Base-by-base conservation (phyloP, 805 yeast species). In the Cyberlindnera saturnus region DNA sequence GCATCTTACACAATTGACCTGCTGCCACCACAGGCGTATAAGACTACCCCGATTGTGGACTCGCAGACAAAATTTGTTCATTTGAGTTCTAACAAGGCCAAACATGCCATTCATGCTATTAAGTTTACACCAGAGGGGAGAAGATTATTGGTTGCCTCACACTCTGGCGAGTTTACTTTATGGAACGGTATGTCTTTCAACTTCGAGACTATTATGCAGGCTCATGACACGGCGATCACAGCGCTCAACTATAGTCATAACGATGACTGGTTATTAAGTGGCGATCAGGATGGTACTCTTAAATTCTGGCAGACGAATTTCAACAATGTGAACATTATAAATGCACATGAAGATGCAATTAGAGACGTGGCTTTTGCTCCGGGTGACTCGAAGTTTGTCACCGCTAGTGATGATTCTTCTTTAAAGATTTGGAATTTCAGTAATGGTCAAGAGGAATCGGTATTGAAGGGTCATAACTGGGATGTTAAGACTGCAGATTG, bases 251-350 rank as follows among this genome's bases (percentile, higher is more conserved):
- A 91, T 65, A 81, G 93, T 6, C 95, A 88, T 61, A 82, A 83
- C 47, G 96, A 88, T 48, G 96, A 90, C 49, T 93, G 98, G 98
- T 73, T 93, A 47, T 69, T 93, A 19, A 82, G 95, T 58, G 96
- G 96, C 32, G 98, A 93, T 65, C 91, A 89, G 55, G 89, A 83
- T 44, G 99, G 99, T 20, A 71, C 74, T 6, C 76, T 93, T 56
- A 93, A 93, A 67, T 91, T 85, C 58, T 93, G 99, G 99, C 98
- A 90, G 65, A 95, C 97, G 5, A 93, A 93, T 64, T 87, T 93
- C 70, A 93, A 93, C 66, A 91, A 93, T 69, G 97, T 95, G 38
- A 89, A 91, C 60, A 82, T 86, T 41, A 62, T 81, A 30, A 73
- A 75, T 33, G 89, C 82, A 1, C 96, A 89, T 59, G 72, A 84